Percentiles rank a stretch among this genome's conserved stretches.
phyloP scores from a whole-genome alignment of 208 protist genomes.

The Sergeia podlipaevii region DNA sequence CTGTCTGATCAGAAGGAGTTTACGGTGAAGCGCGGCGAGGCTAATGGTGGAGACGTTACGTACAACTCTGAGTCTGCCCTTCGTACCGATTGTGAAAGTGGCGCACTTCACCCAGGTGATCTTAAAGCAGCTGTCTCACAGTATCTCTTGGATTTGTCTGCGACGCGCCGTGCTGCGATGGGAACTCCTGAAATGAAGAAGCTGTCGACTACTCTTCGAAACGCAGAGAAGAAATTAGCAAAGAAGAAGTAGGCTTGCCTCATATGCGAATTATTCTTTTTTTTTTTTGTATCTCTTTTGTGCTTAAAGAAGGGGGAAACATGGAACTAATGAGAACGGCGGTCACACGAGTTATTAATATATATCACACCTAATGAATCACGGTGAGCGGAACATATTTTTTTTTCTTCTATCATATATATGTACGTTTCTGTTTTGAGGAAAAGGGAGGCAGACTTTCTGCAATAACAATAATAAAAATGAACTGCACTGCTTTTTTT shows the following conservation, averaged over 20 bases:
- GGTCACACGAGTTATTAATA: too few species aligned
- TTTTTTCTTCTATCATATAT: too few species aligned
- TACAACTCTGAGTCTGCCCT: constrained; percentile 41
- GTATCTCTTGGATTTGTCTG: constrained; percentile 34
- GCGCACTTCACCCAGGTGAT: constrained; percentile 87
- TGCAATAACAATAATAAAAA: too few species aligned
- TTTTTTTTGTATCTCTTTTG: constrained; percentile 15
- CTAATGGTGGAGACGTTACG: constrained; percentile 53
- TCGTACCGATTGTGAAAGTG: constrained; percentile 54
- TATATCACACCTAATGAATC: too few species aligned
- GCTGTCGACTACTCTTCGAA: constrained; percentile 40
- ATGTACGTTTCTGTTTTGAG: too few species aligned
- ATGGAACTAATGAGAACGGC: neutral
- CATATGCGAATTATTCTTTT: constrained; percentile 13
- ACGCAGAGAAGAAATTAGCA: constrained; percentile 75
- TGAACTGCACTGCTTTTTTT: too few species aligned
- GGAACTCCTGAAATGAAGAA: constrained; percentile 64
- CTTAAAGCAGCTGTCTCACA: constrained; percentile 90
- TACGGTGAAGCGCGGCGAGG: constrained; percentile 47
- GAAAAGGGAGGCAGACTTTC: too few species aligned
- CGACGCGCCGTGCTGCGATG: constrained; percentile 29
- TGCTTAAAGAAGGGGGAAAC: neutral
- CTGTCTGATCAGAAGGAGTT: constrained; percentile 26
- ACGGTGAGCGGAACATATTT: too few species aligned
- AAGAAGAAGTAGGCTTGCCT: constrained; percentile 52